Base-by-base conservation (phyloP, 441 rosid species). In the Corymbia citriodora region DNA sequence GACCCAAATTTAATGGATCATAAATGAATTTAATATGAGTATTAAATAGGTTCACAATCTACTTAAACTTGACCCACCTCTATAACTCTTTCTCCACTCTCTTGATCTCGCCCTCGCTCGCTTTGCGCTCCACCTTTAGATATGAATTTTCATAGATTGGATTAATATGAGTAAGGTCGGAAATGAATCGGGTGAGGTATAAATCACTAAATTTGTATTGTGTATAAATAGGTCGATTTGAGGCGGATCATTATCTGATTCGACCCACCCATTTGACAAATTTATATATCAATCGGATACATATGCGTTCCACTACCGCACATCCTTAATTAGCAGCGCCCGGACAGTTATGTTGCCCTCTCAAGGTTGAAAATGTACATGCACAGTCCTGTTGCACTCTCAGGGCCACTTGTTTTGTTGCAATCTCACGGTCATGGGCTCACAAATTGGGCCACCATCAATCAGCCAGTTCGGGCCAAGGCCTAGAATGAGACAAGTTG, bases 171-270 rank as follows among this genome's bases (percentile, higher is more conserved):
- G 45, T 40, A 40, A 40, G 45, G 5, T 40, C 5, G 5, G 45
- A 40, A 40, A 9, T 2, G 7, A 0, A 57, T 23, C 9, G 2
- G 6, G 2, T 57, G 1, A 4, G 0, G 25, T 57, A 10, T 57
- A 6, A 5, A 57, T 57, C 10, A 57, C 10, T 57, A 57, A 23
- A 57, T 57, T 57, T 23, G 29, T 57, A 57, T 57, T 57, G 25
- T n/a, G 0, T 4, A 29, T 59, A 25, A 59, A 25, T 57, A 2
- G 2, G 25, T 57, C 4, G 25, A 57, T 57, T 57, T 23, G 29
- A 13, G 3, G 23, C 7, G 25, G 0, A 10, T 0, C 65, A 59
- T 59, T 59, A 59, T 59, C 10, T 0, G 0, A 13, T 29, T 59
- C 14, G 0, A 23, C 14, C 29, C 65, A 59, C 25, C 14, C 65